Conservation (phyloP, 2,329 filamentous ascomycete genomes). For the Phoma herbarum region DNA sequence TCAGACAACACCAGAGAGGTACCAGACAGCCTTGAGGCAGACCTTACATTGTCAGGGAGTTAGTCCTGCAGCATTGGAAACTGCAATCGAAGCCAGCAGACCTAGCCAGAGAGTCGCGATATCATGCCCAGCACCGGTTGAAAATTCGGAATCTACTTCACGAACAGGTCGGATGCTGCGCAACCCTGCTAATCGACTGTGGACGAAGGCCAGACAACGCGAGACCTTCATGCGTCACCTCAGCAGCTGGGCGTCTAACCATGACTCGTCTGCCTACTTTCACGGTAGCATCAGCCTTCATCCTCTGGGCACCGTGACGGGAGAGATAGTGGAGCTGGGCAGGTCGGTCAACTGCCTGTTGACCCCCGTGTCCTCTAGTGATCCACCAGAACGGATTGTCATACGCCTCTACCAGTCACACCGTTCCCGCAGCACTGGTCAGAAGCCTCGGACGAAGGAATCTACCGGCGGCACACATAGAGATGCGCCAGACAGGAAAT, state of each 20-base stretch:
- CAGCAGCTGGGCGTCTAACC: conserved; percentile 35
- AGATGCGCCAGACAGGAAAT: background rate
- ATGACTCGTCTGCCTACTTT: conserved; percentile 43
- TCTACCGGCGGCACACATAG: background rate
- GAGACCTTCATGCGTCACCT: conserved; percentile 35
- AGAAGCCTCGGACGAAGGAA: background rate
- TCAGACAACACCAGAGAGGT: background rate
- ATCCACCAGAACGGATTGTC: conserved; percentile 31
- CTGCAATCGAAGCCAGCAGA: background rate
- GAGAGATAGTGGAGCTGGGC: conserved; percentile 31
- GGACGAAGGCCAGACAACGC: conserved; percentile 32
- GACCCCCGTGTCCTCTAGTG: conserved; percentile 24
- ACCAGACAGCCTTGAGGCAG: background rate
- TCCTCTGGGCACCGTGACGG: conserved; percentile 12
- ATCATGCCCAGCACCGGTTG: background rate
- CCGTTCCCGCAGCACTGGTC: background rate
- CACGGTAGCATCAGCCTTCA: conserved; percentile 40
- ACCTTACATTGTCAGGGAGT: background rate
- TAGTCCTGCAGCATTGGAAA: background rate
- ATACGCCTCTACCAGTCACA: conserved; percentile 41
- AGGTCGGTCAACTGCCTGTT: conserved; percentile 41
- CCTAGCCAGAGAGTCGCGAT: background rate
- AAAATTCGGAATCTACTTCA: conserved; percentile 4
- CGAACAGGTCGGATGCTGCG: conserved; percentile 20
- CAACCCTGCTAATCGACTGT: conserved; percentile 29